Evolutionary conservation across 2,329 filamentous ascomycete species (phyloP), one percentile per base, ranked within the genome.

Genomic region (Fusarium sp.): DNA sequence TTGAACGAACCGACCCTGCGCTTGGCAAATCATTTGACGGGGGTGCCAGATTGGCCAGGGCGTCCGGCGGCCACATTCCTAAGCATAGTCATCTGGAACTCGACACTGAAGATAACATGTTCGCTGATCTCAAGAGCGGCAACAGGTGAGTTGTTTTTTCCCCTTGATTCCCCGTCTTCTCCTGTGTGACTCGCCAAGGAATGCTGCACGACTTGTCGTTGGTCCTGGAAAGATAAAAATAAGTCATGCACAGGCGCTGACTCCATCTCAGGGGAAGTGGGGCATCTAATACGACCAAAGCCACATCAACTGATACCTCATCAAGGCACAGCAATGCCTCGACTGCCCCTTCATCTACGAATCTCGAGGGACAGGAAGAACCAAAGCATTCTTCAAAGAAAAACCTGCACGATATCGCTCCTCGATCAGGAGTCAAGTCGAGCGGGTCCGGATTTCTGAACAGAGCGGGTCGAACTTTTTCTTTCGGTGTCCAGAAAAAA

Each of bases 241-340:
- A 68, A 65, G 69, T 68, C 72, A 72, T 70, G 70, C 70, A 67
- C 56, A 67, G 69, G 68, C 70, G 76, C 78, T 81, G 76, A 82
- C 76, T 77, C 75, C 74, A 75, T 68, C 75, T 70, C 75, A 88
- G 85, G 73, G 85, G 84, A 76, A 88, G 86, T 79, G 86, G 85
- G 70, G 84, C 86, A 43, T 88, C 86, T 71, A 88, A 87, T 75
- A 87, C 84, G 37, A 89, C 86, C 61, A 87, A 88, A 77, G 85
- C 85, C 62, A 83, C 82, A 50, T 87, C 85, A 53, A 85, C 83
- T 68, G 87, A 89, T 76, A 86, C 85, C 71, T 89, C 86, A 33
- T 89, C 87, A 49, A 84, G 86, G 73, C 85, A 89, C 75, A 89
- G 87, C 76, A 87, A 87, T 76, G 84, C 82, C 52, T 89, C 87